Conservation (phyloP, 305 asterid species). For the Fraxinus nigra region DNA sequence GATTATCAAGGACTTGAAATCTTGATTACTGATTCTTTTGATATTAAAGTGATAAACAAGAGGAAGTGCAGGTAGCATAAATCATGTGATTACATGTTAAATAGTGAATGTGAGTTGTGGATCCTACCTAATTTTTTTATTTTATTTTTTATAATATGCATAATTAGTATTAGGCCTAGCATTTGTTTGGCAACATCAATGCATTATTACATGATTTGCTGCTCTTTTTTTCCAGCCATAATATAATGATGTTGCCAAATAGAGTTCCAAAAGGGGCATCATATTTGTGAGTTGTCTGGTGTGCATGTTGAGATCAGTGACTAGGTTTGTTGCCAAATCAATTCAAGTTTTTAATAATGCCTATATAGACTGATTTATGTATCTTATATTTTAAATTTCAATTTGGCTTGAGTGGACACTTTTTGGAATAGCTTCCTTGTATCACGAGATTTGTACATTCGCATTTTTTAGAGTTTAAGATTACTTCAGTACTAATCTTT, state of each 20-base stretch:
- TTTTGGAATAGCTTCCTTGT: not conserved
- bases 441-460: not conserved
- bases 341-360: slow-evolving; percentile 13
- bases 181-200: slow-evolving; percentile 30
- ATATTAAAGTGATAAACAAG: not conserved
- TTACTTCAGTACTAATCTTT: not conserved
- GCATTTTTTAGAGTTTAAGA: not conserved
- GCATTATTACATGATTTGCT: slow-evolving; percentile 20
- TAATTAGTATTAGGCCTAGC: slow-evolving; percentile 9
- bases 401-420: not conserved
- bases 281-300: slow-evolving; percentile 24
- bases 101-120: slow-evolving; percentile 35
- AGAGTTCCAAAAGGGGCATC: slow-evolving; percentile 11
- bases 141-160: slow-evolving; percentile 4
- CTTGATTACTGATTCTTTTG: slow-evolving; percentile 1
- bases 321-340: slow-evolving; percentile 26
- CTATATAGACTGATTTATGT: not conserved
- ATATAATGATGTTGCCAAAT: slow-evolving; percentile 4
- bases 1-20: slow-evolving; percentile 4
- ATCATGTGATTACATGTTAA: slow-evolving; percentile 64
- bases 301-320: slow-evolving; percentile 10
- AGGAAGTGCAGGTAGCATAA: slow-evolving; percentile 17
- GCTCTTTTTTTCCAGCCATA: slow-evolving; percentile 15
- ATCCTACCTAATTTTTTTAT: slow-evolving; percentile 49
- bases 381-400: not conserved